Percentiles rank a stretch among this genome's conserved stretches.
Evolutionary conservation across 1,139 yeast species (phyloP).

Genomic region (Zygoascus meyerae): DNA sequence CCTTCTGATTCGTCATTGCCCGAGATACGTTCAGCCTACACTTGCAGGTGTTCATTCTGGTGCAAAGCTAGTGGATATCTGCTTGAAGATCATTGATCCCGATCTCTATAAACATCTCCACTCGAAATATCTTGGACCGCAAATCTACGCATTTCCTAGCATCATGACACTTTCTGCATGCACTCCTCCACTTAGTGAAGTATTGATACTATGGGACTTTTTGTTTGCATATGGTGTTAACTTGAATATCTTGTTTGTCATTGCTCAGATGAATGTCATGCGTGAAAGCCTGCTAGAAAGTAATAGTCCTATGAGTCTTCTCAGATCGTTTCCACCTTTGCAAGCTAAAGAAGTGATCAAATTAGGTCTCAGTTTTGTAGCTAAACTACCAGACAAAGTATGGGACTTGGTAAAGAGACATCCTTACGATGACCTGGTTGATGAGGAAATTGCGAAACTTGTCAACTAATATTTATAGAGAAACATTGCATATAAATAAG

Average conservation of each 20-base stretch:
- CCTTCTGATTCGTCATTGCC: conserved; percentile 57
- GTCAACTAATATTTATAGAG: conserved; percentile 5
- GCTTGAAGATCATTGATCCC: conserved; percentile 68
- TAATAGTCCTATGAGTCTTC: conserved; percentile 64
- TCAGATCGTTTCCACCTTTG: conserved; percentile 67
- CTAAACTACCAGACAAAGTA: conserved; percentile 62
- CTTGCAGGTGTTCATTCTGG: conserved; percentile 84
- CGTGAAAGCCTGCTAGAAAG: conserved; percentile 55
- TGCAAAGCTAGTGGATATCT: conserved; percentile 50
- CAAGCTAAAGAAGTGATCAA: conserved; percentile 73
- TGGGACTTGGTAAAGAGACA: conserved; percentile 70
- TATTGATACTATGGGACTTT: conserved; percentile 81
- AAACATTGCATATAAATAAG: background rate
- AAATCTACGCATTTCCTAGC: conserved; percentile 61
- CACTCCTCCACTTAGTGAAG: conserved; percentile 77
- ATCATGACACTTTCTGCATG: conserved; percentile 84
- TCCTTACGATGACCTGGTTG: conserved; percentile 46
- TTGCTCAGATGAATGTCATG: conserved; percentile 73
- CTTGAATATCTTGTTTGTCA: conserved; percentile 75
- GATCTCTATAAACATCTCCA: conserved; percentile 56
- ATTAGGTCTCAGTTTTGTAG: conserved; percentile 73
- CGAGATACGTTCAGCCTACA: conserved; percentile 72
- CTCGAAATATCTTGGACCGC: conserved; percentile 65
- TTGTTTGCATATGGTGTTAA: conserved; percentile 88
- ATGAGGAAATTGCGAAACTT: conserved; percentile 13